phyloP scores from a whole-genome alignment of 345 rosid genomes.

The Tarenaya hassleriana region DNA sequence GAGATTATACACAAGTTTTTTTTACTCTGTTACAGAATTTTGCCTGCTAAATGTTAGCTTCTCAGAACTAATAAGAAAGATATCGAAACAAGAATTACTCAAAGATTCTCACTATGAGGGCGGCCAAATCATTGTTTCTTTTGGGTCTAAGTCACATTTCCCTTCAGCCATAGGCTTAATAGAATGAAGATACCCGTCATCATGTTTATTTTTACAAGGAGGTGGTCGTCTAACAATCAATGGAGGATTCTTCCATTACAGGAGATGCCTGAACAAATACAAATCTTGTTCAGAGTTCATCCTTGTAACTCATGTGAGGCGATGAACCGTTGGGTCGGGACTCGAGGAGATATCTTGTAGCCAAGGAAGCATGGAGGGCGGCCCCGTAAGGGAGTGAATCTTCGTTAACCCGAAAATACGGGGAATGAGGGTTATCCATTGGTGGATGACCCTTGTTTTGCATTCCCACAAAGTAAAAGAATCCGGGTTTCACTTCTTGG shows the following conservation, averaged over 20 bases:
- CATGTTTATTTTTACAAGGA: no score
- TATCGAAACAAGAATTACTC: slow-evolving; percentile 5
- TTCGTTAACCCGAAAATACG: slow-evolving; percentile 59
- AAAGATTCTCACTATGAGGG: background rate
- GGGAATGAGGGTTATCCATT: slow-evolving; percentile 45
- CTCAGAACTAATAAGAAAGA: background rate
- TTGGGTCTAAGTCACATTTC: slow-evolving; percentile 11
- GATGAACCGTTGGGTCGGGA: slow-evolving; percentile 25
- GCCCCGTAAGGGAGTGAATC: slow-evolving; percentile 78
- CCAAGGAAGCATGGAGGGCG: slow-evolving; percentile 84
- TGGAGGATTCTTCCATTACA: no score
- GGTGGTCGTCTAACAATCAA: no score
- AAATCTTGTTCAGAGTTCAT: slow-evolving; percentile 44
- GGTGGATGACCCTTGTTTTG: slow-evolving; percentile 35
- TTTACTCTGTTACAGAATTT: no score
- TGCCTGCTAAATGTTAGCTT: slow-evolving; percentile 13
- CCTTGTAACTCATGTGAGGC: slow-evolving; percentile 29
- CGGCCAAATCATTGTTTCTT: background rate
- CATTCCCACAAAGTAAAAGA: slow-evolving; percentile 64
- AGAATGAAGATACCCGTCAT: slow-evolving; percentile 9
- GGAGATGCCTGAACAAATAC: no score
- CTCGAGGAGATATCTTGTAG: slow-evolving; percentile 50
- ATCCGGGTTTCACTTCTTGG: slow-evolving; percentile 71
- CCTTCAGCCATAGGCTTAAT: background rate
- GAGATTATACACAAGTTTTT: no score